A percentile compares a stretch with the other conserved stretches of the same genome.
Evolutionary conservation across 1,139 yeast genomes (phyloP).

Genomic region (Suhomyces yuchorum): DNA sequence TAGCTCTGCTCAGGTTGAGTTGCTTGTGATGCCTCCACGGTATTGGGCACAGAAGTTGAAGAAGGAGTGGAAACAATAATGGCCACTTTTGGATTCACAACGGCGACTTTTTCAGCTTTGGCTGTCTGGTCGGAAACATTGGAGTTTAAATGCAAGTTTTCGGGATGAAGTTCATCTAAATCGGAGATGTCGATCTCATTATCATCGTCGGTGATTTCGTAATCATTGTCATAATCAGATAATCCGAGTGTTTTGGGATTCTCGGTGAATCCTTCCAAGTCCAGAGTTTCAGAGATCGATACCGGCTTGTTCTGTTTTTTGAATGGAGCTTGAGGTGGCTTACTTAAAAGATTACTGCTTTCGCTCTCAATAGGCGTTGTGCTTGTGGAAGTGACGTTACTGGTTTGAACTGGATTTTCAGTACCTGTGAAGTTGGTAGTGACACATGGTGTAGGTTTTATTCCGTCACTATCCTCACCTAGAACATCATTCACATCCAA

Average conservation of each 20-base stretch:
- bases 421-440: conserved; percentile 1
- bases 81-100: conserved; percentile 19
- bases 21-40: neutral
- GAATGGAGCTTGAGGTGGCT: conserved; percentile 23
- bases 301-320: conserved; percentile 60
- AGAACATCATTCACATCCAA: conserved; percentile 10
- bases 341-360: conserved; percentile 12
- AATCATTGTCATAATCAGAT: conserved; percentile 35
- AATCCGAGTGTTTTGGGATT: conserved; percentile 13
- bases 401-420: conserved; percentile 8
- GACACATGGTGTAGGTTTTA: conserved; percentile 7
- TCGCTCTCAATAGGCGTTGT: conserved; percentile 22
- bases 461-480: conserved; percentile 7
- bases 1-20: conserved; percentile 5
- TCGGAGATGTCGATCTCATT: conserved; percentile 21
- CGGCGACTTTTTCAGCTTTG: neutral
- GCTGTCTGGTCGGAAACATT: conserved; percentile 1
- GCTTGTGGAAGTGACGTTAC: conserved; percentile 22
- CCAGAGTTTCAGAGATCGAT: conserved; percentile 56
- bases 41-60: conserved; percentile 11
- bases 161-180: conserved; percentile 20
- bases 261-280: conserved; percentile 41
- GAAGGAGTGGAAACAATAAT: conserved; percentile 32
- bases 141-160: conserved; percentile 10
- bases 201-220: conserved; percentile 35